phyloP scores from a whole-genome alignment of 1,139 yeast genomes.

The Scheffersomyces segobiensis region DNA sequence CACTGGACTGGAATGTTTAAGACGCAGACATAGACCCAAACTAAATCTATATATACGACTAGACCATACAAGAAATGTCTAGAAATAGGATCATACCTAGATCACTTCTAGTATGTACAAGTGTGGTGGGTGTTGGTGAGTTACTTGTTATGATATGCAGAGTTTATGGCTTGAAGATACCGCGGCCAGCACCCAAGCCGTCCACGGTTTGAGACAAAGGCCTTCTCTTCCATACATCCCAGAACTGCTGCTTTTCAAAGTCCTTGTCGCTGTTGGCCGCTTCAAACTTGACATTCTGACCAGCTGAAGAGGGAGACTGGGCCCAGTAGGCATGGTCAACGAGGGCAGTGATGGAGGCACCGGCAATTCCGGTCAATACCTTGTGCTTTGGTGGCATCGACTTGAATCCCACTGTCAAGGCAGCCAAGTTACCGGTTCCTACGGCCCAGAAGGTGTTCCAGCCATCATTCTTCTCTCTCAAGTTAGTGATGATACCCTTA shows the following conservation, averaged over 20 bases:
- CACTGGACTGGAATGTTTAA: neutral
- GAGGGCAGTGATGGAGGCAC: constrained; percentile 41
- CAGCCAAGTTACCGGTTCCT: constrained; percentile 43
- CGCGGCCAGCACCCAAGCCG: constrained; percentile 70
- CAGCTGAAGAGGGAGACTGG: constrained; percentile 44
- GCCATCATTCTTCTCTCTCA: constrained; percentile 51
- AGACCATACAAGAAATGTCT: neutral
- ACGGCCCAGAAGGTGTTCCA: constrained; percentile 53
- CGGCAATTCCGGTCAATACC: constrained; percentile 41
- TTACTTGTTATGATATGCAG: neutral
- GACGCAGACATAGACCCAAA: neutral
- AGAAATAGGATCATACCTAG: neutral
- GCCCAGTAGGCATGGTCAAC: constrained; percentile 46
- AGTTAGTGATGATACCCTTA: constrained; percentile 42
- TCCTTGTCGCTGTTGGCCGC: constrained; percentile 37
- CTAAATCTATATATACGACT: neutral
- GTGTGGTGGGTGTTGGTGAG: neutral
- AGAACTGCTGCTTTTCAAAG: constrained; percentile 62
- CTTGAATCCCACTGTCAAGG: constrained; percentile 43
- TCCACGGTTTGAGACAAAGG: constrained; percentile 81
- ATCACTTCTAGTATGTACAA: neutral
- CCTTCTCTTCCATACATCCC: constrained; percentile 82
- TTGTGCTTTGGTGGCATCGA: constrained; percentile 46
- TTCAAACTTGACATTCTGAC: constrained; percentile 36
- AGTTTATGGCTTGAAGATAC: constrained; percentile 34